phyloP scores from a whole-genome alignment of 192 early-diverging fungal species.

The Coemansia sp. region DNA sequence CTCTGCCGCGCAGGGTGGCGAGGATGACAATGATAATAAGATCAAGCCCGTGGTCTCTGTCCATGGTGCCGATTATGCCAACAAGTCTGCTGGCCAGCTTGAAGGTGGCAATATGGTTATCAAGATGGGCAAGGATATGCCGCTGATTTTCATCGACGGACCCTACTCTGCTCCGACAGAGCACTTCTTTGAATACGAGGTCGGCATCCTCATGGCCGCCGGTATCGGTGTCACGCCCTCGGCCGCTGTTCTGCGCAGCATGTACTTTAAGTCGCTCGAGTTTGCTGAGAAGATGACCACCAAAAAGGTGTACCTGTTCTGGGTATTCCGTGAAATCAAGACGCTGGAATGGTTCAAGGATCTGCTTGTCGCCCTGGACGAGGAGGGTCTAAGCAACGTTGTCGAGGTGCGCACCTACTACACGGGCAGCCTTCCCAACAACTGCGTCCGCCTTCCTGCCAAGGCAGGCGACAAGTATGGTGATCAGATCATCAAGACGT shows the following conservation, averaged over 20 bases:
- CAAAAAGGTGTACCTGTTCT: slow-evolving; percentile 74
- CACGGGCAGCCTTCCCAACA: slow-evolving; percentile 60
- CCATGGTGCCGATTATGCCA: slow-evolving; percentile 3
- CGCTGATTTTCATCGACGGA: slow-evolving; percentile 64
- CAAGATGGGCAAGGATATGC: slow-evolving; percentile 38
- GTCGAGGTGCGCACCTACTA: slow-evolving; percentile 67
- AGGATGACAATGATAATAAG: slow-evolving; percentile 3
- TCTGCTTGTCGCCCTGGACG: slow-evolving; percentile 61
- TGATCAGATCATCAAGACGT: slow-evolving; percentile 58
- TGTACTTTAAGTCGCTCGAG: slow-evolving; percentile 66
- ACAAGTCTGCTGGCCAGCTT: slow-evolving; percentile 28
- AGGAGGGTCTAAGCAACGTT: slow-evolving; percentile 56
- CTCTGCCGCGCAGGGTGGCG: background rate
- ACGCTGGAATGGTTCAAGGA: slow-evolving; percentile 84
- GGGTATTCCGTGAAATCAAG: slow-evolving; percentile 69
- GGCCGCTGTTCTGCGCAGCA: slow-evolving; percentile 67
- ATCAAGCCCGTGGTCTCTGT: slow-evolving; percentile 8
- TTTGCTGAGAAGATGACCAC: slow-evolving; percentile 52
- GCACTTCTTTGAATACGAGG: slow-evolving; percentile 73
- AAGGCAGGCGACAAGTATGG: slow-evolving; percentile 51
- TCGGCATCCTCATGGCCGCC: slow-evolving; percentile 67
- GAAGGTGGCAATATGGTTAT: slow-evolving; percentile 22
- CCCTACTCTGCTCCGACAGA: slow-evolving; percentile 69
- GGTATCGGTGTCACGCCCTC: slow-evolving; percentile 81
- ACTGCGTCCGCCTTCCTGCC: slow-evolving; percentile 37